Evolutionary conservation across 2,329 filamentous ascomycete genomes (phyloP).

Genomic region (Chaetomium sp.): DNA sequence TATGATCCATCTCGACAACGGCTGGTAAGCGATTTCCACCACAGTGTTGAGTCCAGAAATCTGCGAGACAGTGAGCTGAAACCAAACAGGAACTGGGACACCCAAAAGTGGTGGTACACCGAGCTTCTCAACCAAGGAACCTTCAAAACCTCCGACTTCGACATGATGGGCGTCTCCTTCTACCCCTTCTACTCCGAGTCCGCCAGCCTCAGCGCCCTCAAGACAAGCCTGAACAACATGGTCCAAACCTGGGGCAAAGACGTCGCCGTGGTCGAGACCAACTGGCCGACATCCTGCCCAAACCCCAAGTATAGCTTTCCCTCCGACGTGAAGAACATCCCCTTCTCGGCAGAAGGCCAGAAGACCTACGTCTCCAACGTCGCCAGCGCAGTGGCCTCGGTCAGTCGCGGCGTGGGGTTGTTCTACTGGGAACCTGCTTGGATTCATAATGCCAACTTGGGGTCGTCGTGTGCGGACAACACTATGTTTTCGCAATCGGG

Average conservation of each 20-base stretch:
- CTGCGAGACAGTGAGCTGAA: background rate
- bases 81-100: constrained; percentile 47
- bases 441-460: constrained; percentile 58
- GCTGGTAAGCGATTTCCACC: constrained; percentile 38
- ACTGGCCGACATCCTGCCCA: constrained; percentile 63
- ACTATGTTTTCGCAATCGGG: constrained; percentile 53
- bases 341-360: constrained; percentile 59
- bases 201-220: constrained; percentile 53
- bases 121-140: constrained; percentile 46
- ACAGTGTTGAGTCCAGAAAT: too few species aligned
- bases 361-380: constrained; percentile 54
- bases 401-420: constrained; percentile 50
- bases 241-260: constrained; percentile 56
- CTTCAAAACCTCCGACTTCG: constrained; percentile 51
- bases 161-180: constrained; percentile 66
- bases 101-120: constrained; percentile 56
- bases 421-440: constrained; percentile 73
- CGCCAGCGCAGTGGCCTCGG: constrained; percentile 47
- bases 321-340: constrained; percentile 51
- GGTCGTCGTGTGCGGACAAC: constrained; percentile 60
- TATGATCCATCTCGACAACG: constrained; percentile 69
- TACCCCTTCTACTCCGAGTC: constrained; percentile 63
- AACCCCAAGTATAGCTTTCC: constrained; percentile 54
- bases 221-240: constrained; percentile 51
- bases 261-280: constrained; percentile 61